A percentile compares a stretch with the other conserved stretches of the same genome.
Conservation (phyloP, 2,329 filamentous ascomycete species). For the Epichloe bromicola region DNA sequence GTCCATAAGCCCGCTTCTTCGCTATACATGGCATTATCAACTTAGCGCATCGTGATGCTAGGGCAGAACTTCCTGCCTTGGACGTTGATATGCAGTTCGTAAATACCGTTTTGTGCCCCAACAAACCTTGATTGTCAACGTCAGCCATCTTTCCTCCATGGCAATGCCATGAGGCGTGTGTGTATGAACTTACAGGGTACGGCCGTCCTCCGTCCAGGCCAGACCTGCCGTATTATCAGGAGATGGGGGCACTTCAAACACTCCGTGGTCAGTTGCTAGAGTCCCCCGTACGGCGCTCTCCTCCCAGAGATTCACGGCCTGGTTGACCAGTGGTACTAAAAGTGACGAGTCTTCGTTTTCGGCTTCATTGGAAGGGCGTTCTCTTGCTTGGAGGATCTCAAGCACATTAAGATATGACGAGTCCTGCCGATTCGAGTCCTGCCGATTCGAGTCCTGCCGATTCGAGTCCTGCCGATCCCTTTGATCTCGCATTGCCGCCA, state of each 20-base stretch:
- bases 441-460: conserved; percentile 21
- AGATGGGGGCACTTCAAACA: conserved; percentile 31
- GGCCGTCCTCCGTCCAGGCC: conserved; percentile 49
- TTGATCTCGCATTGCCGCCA: conserved; percentile 23
- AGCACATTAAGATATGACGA: conserved; percentile 23
- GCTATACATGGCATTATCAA: background rate
- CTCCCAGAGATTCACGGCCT: conserved; percentile 24
- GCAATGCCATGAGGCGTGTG: background rate
- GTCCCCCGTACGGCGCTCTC: conserved; percentile 23
- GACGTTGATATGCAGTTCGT: conserved; percentile 57
- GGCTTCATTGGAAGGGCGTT: conserved; percentile 17
- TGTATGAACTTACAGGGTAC: conserved; percentile 36
- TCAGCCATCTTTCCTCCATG: conserved; percentile 8
- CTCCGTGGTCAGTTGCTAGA: conserved; percentile 22
- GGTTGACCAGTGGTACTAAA: conserved; percentile 24
- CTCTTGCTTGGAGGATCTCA: conserved; percentile 24
- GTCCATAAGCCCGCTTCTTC: background rate
- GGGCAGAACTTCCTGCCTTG: conserved; percentile 46
- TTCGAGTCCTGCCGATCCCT: conserved; percentile 23
- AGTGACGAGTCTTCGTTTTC: conserved; percentile 24
- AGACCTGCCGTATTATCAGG: conserved; percentile 48
- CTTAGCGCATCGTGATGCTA: conserved; percentile 39
- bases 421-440: conserved; percentile 24
- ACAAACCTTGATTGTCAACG: conserved; percentile 34
- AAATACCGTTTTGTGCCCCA: conserved; percentile 59